Conservation (phyloP, 352 stramenopile species). For the Phytophthora syringae region DNA sequence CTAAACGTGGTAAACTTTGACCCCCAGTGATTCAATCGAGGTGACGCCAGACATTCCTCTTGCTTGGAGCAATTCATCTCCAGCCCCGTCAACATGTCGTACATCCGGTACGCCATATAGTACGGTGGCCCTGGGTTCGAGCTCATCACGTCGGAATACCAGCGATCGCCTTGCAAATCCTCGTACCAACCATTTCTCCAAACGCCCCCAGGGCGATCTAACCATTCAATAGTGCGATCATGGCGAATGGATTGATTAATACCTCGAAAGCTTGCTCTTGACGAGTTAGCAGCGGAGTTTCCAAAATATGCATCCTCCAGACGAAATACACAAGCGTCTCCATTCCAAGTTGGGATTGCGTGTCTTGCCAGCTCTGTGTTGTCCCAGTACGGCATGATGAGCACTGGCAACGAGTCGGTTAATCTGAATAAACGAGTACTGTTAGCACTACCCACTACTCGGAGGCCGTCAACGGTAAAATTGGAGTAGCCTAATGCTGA, state of each 20-base stretch:
- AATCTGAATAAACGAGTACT: constrained; percentile 21
- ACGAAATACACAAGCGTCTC: constrained; percentile 31
- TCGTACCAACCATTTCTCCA: constrained; percentile 44
- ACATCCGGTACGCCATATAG: constrained; percentile 29
- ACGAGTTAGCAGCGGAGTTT: neutral
- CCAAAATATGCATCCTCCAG: constrained; percentile 13
- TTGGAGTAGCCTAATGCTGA: constrained; percentile 15
- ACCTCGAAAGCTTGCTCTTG: constrained; percentile 12
- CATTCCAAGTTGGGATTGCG: constrained; percentile 27
- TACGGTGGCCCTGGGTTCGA: constrained; percentile 16
- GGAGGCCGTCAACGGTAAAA: constrained; percentile 21
- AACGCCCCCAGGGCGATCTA: constrained; percentile 12
- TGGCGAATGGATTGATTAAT: constrained; percentile 23
- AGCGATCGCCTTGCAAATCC: constrained; percentile 26
- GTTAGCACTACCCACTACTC: constrained; percentile 16
- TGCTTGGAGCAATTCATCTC: constrained; percentile 25
- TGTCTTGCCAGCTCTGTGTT: constrained; percentile 13
- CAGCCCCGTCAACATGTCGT: constrained; percentile 25
- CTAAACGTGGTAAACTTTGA: constrained; percentile 14
- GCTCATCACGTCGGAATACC: constrained; percentile 37
- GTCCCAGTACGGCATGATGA: constrained; percentile 26
- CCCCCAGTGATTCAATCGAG: constrained; percentile 11
- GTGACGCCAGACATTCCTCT: constrained; percentile 12
- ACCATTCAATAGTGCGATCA: constrained; percentile 20
- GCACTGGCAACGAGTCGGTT: constrained; percentile 17